Conservation (phyloP, 192 early-diverging fungal genomes). For the Entomortierella chlamydospora region DNA sequence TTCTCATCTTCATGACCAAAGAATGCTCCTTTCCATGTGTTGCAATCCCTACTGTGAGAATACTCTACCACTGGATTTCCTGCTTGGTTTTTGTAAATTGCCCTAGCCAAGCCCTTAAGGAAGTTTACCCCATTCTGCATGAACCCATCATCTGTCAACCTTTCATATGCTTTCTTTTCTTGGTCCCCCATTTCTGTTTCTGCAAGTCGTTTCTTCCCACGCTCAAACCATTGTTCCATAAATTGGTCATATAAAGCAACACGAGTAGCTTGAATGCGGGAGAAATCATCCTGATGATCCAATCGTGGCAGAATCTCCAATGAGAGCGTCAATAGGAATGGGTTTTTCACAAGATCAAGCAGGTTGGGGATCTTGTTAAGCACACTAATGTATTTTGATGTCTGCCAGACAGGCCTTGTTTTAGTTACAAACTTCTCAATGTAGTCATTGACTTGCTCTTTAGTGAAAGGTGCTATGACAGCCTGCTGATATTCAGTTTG, state of each 20-base stretch:
- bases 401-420: neutral
- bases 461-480: neutral
- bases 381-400: neutral
- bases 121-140: neutral
- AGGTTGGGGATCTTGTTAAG: neutral
- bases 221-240: neutral
- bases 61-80: constrained; percentile 12
- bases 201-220: neutral
- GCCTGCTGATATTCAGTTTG: neutral
- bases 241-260: constrained; percentile 13
- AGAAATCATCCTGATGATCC: too few species aligned
- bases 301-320: too few species aligned
- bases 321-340: too few species aligned
- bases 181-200: too few species aligned
- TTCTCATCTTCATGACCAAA: neutral
- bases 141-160: neutral
- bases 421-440: neutral
- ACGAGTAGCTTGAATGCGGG: too few species aligned
- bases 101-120: neutral
- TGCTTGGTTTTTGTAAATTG: neutral
- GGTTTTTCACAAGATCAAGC: too few species aligned
- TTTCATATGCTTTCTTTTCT: neutral
- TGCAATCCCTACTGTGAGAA: neutral
- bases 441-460: neutral
- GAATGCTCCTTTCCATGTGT: neutral